These are phyloP conservation scores for Suillus sp. DNA, from an alignment of 768 basidiomycete genomes.

Conservation along the genomic window DNA sequence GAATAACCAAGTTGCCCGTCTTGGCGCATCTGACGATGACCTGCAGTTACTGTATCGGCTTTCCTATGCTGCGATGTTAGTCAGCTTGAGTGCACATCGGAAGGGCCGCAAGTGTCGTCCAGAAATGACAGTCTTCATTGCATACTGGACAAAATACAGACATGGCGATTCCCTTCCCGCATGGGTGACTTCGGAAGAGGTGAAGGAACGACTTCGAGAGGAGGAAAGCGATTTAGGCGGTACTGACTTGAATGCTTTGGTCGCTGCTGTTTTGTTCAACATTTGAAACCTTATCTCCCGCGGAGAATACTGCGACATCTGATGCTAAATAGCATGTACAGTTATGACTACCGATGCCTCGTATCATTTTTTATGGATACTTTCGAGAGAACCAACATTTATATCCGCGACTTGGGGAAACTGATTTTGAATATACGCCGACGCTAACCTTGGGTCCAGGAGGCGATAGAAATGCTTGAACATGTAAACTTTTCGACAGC, in stretches of 20 bases:
- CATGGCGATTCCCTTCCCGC: neutral
- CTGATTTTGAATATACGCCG: neutral
- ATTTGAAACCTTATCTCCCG: neutral
- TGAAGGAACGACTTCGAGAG: neutral
- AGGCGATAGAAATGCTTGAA: no score
- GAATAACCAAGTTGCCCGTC: slow-evolving; percentile 6
- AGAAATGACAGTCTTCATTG: neutral
- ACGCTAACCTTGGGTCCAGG: no score
- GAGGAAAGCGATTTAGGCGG: neutral
- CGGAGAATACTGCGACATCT: neutral
- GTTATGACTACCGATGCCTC: neutral
- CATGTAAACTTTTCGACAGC: no score
- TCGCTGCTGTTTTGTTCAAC: neutral
- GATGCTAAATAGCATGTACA: neutral
- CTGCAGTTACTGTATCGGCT: slow-evolving; percentile 2
- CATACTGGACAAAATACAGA: neutral
- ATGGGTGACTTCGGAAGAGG: neutral
- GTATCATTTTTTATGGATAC: neutral
- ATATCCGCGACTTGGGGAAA: neutral
- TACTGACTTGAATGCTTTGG: neutral
- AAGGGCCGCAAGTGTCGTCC: slow-evolving; percentile 4
- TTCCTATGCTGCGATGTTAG: slow-evolving; percentile 6
- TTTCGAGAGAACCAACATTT: neutral
- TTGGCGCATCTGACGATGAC: neutral
- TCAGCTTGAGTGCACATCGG: slow-evolving; percentile 8